Base-by-base conservation (phyloP, 306 rosid genomes). In the Carpinus viminea region DNA sequence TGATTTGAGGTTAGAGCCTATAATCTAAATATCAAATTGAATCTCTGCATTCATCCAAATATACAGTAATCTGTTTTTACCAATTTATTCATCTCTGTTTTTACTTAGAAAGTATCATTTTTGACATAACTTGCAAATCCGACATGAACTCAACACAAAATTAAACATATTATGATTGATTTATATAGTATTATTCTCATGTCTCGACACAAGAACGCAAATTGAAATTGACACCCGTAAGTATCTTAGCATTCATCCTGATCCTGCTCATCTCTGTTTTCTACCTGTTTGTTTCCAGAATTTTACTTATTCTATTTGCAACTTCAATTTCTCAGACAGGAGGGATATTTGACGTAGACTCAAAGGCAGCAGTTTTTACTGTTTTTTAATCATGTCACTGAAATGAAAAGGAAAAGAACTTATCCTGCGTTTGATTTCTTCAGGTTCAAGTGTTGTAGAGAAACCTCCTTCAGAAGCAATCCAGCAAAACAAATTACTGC, bases 371-470 rank as follows among this genome's bases (percentile, higher is more conserved):
- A 77, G 2, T 62, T 64, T 1, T 46, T 31, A 31, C 2, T 31
- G 34, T 31, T 7, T 59, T 59, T 11, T 8, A 20, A 72, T 62
- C 64, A 74, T 47, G 73, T 55, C 61, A 8, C 48, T 46, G 45
- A 72, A 56, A 61, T 77, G 66, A 68, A 70, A 68, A 68, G 46
- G 46, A 41, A 50, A 55, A 26, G 41, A 72, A 75, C 46, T 74
- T 16, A 56, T 16, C 73, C 46, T 60, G 36, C n/a, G 71, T 86
- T 54, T 62, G 41, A 68, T 84, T 70, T 83, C 83, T 88, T 74
- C 92, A 94, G 98, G 89, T 83, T 60, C 85, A 86, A 83, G 90
- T 70, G 75, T 28, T 26, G 86, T 91, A 60, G 70, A 84, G 51
- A 80, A 82, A 57, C 85, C 87, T 79, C 77, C 72, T 45, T 21